phyloP scores from a whole-genome alignment of 371 early-diverging fungal species.

The Mortierella sp. region DNA sequence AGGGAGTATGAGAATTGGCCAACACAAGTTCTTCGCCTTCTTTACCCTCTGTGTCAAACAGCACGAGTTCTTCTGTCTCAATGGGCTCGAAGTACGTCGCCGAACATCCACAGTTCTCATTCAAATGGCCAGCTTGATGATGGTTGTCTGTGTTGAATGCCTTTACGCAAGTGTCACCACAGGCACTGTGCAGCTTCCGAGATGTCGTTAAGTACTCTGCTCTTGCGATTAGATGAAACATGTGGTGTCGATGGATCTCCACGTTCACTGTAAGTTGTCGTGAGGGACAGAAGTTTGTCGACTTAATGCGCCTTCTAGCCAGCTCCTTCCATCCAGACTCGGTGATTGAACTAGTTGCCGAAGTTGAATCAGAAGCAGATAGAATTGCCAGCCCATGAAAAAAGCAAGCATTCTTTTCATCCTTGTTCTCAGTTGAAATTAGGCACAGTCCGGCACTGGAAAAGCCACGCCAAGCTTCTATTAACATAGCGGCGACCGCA shows the following conservation, averaged over 20 bases:
- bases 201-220: slow-evolving; percentile 5
- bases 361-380: too few relatives aligned
- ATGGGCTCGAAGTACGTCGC: slow-evolving; percentile 10
- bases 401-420: background rate
- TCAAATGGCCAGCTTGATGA: slow-evolving; percentile 9
- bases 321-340: slow-evolving; percentile 11
- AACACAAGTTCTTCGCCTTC: slow-evolving; percentile 1
- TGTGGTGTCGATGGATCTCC: slow-evolving; percentile 9
- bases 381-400: slow-evolving; percentile 7
- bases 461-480: slow-evolving; percentile 6
- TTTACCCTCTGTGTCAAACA: slow-evolving; percentile 13
- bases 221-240: slow-evolving; percentile 23
- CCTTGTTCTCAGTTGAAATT: background rate
- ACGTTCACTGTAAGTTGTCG: background rate
- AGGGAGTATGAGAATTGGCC: background rate
- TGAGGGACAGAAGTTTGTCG: slow-evolving; percentile 21
- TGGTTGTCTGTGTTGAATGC: slow-evolving; percentile 1
- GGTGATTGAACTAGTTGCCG: too few relatives aligned
- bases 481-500: slow-evolving; percentile 6
- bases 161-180: slow-evolving; percentile 12
- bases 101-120: slow-evolving; percentile 12
- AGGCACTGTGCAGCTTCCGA: slow-evolving; percentile 15
- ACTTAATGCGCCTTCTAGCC: background rate
- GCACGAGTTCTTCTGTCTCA: slow-evolving; percentile 14
- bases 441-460: slow-evolving; percentile 12